Percentiles rank a stretch among this genome's conserved stretches.
Evolutionary conservation across 768 basidiomycete genomes (phyloP).

Genomic region (Hygrophorus pudorinus): DNA sequence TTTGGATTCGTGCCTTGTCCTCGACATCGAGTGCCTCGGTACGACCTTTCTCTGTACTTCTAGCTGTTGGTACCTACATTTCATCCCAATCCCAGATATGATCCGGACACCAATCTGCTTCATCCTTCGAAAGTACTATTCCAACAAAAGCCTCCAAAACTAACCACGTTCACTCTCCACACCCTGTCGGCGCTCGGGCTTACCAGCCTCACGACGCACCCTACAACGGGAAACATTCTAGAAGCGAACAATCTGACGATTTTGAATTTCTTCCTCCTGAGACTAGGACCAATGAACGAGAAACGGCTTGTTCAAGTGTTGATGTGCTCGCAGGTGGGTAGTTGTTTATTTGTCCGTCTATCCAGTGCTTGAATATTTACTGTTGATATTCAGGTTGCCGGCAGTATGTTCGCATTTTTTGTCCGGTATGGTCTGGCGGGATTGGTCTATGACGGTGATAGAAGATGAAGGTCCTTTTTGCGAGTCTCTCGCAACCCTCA

Average conservation of each 20-base stretch:
- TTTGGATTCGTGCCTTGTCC: constrained; percentile 93
- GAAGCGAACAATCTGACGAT: constrained; percentile 88
- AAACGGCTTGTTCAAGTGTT: constrained; percentile 63
- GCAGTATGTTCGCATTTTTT: constrained; percentile 75
- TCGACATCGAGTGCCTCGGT: constrained; percentile 88
- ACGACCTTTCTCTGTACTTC: constrained; percentile 14
- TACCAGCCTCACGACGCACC: constrained; percentile 49
- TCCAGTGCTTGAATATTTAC: background rate
- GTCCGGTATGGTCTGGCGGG: constrained; percentile 87
- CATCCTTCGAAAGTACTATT: constrained; percentile 66
- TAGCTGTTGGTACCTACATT: constrained; percentile 4
- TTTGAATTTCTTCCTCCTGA: constrained; percentile 74
- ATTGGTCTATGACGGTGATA: constrained; percentile 86
- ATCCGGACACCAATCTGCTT: constrained; percentile 64
- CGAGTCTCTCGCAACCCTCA: no score
- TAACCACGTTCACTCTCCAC: constrained; percentile 47
- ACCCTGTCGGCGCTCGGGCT: constrained; percentile 55
- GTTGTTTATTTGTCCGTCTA: constrained; percentile 3
- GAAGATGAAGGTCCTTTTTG: constrained; percentile 38
- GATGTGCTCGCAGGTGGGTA: constrained; percentile 62
- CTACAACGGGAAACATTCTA: constrained; percentile 45
- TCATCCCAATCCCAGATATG: constrained; percentile 42
- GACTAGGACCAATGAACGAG: constrained; percentile 80
- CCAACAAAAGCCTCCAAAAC: constrained; percentile 40
- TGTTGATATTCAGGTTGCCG: constrained; percentile 38